These are phyloP conservation scores for Diaporthe aspalathi DNA, from an alignment of 2,329 filamentous ascomycete species.

Conservation along the genomic window DNA sequence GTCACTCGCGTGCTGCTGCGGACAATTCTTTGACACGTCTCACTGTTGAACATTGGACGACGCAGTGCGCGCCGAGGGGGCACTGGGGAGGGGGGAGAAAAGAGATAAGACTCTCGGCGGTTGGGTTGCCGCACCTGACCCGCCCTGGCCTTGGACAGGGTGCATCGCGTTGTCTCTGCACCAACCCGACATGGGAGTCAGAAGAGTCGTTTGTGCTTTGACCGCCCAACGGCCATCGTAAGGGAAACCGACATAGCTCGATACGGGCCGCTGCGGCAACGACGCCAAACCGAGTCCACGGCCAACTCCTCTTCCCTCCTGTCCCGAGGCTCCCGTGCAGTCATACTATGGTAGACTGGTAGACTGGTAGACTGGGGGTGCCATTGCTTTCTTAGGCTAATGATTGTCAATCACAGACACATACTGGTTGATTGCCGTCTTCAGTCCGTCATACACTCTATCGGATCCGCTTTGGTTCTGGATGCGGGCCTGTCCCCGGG, in stretches of 20 bases:
- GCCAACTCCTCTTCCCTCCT: constrained; percentile 15
- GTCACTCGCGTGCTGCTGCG: background rate
- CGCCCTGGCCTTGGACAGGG: background rate
- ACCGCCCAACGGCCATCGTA: background rate
- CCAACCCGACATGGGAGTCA: background rate
- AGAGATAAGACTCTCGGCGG: background rate
- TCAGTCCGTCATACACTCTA: constrained; percentile 32
- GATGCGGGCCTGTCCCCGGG: constrained; percentile 1
- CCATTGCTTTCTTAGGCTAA: constrained; percentile 33
- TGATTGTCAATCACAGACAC: constrained; percentile 32
- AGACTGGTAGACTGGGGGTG: too few relatives aligned
- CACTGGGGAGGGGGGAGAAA: too few relatives aligned
- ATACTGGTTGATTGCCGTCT: constrained; percentile 15
- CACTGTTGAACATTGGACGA: constrained; percentile 10
- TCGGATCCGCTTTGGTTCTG: constrained; percentile 24
- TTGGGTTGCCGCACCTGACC: background rate
- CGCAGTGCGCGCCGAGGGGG: too few relatives aligned
- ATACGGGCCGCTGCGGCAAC: constrained; percentile 9
- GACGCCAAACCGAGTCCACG: constrained; percentile 12
- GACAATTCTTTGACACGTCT: constrained; percentile 34
- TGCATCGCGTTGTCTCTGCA: background rate
- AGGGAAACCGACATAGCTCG: constrained; percentile 1
- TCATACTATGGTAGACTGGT: too few relatives aligned
- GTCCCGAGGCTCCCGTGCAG: background rate
- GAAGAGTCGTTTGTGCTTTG: background rate